These are phyloP conservation scores for Crassisporium funariophilum DNA, from an alignment of 768 basidiomycete genomes.

Conservation along the genomic window DNA sequence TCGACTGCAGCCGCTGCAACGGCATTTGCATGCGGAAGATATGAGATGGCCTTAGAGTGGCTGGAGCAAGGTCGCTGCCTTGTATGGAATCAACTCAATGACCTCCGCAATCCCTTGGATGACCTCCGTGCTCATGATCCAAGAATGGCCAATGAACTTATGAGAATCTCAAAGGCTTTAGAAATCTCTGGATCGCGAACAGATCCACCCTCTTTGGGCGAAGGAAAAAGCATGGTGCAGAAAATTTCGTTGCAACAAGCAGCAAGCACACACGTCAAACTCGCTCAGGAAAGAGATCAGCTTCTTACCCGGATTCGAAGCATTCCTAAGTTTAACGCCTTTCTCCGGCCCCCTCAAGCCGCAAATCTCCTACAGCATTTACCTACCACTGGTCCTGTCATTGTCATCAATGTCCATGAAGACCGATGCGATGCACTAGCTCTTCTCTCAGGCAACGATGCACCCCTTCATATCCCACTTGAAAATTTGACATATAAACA, in stretches of 20 bases:
- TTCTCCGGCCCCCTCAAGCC: slow-evolving; percentile 25
- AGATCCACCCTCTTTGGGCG: neutral
- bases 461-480: slow-evolving; percentile 15
- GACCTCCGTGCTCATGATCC: slow-evolving; percentile 1
- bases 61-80: slow-evolving; percentile 19
- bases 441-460: slow-evolving; percentile 15
- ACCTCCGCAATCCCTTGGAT: slow-evolving; percentile 12
- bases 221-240: neutral
- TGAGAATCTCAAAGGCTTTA: slow-evolving; percentile 1
- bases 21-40: slow-evolving; percentile 2
- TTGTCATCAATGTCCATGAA: slow-evolving; percentile 34
- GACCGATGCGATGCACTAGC: slow-evolving; percentile 41
- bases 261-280: neutral
- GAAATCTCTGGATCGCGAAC: slow-evolving; percentile 4
- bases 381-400: slow-evolving; percentile 29
- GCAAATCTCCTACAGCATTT: slow-evolving; percentile 22
- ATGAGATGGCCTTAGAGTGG: slow-evolving; percentile 15
- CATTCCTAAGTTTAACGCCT: slow-evolving; percentile 29
- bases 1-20: slow-evolving; percentile 6
- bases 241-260: slow-evolving; percentile 12
- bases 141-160: slow-evolving; percentile 2
- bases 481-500: slow-evolving; percentile 2
- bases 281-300: slow-evolving; percentile 8
- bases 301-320: slow-evolving; percentile 7
- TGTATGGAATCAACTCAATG: slow-evolving; percentile 17